A percentile compares a stretch with the other conserved stretches of the same genome.
These are phyloP conservation scores for Candida nemodendra DNA, from an alignment of 805 yeast species.

Conservation along the genomic window DNA sequence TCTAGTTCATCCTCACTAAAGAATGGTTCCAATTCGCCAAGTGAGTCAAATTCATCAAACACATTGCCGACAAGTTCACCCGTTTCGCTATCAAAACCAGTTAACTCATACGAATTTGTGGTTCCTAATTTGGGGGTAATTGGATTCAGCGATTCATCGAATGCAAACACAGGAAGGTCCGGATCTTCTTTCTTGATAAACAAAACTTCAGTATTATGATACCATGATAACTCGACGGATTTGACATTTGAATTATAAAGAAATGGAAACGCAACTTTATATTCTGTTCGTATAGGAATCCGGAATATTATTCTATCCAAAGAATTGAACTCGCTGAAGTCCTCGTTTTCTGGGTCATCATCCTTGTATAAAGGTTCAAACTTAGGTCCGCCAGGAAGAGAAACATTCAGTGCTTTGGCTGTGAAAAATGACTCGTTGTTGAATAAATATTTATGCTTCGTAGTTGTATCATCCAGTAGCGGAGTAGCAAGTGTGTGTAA, in stretches of 20 bases:
- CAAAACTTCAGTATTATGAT: slow-evolving; percentile 61
- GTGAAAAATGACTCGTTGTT: slow-evolving; percentile 80
- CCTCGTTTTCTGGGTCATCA: slow-evolving; percentile 61
- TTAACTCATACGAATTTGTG: slow-evolving; percentile 16
- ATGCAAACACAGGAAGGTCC: slow-evolving; percentile 54
- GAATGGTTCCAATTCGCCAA: slow-evolving; percentile 49
- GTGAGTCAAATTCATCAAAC: slow-evolving; percentile 40
- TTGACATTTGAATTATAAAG: slow-evolving; percentile 77
- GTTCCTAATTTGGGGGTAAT: slow-evolving; percentile 35
- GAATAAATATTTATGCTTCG: slow-evolving; percentile 67
- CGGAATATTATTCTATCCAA: slow-evolving; percentile 85
- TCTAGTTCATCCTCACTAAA: slow-evolving; percentile 44
- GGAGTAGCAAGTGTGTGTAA: slow-evolving; percentile 72
- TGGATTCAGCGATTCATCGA: slow-evolving; percentile 55
- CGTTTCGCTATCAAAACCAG: slow-evolving; percentile 23
- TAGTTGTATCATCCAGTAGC: slow-evolving; percentile 58
- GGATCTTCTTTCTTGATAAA: slow-evolving; percentile 46
- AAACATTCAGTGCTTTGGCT: slow-evolving; percentile 83
- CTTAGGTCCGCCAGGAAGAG: slow-evolving; percentile 94
- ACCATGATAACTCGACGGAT: slow-evolving; percentile 59
- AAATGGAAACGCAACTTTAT: slow-evolving; percentile 82
- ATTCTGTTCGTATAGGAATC: slow-evolving; percentile 73
- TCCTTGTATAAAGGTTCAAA: slow-evolving; percentile 83
- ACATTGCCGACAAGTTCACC: slow-evolving; percentile 35
- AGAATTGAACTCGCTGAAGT: slow-evolving; percentile 86